Evolutionary conservation across 768 basidiomycete species (phyloP).

Genomic region (Cystofilobasidium ferigula): DNA sequence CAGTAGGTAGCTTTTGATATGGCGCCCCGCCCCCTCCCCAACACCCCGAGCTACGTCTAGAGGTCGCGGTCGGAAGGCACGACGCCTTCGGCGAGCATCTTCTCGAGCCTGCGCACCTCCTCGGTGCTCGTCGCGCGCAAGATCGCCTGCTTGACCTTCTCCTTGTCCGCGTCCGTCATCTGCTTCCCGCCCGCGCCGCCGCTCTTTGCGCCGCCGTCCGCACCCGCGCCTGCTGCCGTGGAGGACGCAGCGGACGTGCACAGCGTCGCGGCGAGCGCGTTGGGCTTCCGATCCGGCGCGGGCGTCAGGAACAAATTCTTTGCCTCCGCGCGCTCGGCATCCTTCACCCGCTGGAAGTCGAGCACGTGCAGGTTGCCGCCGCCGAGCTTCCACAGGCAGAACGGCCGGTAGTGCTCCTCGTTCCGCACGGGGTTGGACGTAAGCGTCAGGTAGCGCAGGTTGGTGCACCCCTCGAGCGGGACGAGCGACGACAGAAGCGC

Average conservation of each 20-base stretch:
- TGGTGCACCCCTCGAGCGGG: conserved; percentile 34
- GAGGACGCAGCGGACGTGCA: conserved; percentile 30
- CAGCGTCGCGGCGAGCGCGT: conserved; percentile 34
- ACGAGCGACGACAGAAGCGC: conserved; percentile 35
- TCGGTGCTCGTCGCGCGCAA: conserved; percentile 35
- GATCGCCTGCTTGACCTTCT: conserved; percentile 36
- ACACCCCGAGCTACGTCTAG: background rate
- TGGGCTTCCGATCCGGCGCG: conserved; percentile 32
- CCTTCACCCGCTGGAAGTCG: conserved; percentile 39
- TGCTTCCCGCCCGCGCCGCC: conserved; percentile 23
- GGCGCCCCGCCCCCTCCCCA: background rate
- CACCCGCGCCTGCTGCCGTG: conserved; percentile 27
- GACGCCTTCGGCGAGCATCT: conserved; percentile 38
- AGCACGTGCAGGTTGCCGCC: conserved; percentile 36
- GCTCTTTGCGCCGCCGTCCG: background rate
- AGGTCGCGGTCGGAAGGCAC: conserved; percentile 3
- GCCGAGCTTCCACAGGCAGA: conserved; percentile 38
- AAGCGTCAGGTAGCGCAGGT: conserved; percentile 36
- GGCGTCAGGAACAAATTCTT: conserved; percentile 33
- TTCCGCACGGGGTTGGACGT: conserved; percentile 36
- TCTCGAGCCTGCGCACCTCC: conserved; percentile 37
- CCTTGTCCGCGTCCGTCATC: conserved; percentile 39
- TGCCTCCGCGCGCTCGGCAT: conserved; percentile 32
- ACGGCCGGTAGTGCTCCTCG: conserved; percentile 37
- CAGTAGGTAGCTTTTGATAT: no score